phyloP scores from a whole-genome alignment of 202 grass and related monocot genomes.

The Schoenoplectus tabernaemontani region DNA sequence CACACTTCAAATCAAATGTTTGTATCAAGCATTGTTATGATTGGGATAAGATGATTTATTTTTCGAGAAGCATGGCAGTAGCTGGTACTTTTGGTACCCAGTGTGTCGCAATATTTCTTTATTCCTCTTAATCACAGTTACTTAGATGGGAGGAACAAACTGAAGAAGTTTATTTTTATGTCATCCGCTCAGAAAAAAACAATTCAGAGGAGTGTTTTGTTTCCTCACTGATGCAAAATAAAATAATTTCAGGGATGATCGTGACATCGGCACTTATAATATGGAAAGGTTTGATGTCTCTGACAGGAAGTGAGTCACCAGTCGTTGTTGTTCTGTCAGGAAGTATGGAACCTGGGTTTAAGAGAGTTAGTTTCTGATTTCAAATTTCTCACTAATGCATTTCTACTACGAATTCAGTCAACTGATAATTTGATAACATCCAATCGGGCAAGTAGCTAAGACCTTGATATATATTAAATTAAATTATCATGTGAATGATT shows the following conservation, averaged over 20 bases:
- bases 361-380: conserved; percentile 23
- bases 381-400: neutral
- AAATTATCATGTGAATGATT: neutral
- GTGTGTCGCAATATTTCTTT: neutral
- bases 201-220: neutral
- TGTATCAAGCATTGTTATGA: neutral
- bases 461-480: neutral
- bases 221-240: neutral
- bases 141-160: neutral
- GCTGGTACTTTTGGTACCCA: neutral
- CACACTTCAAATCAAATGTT: neutral
- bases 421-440: neutral
- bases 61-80: neutral
- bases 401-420: neutral
- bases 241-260: conserved; percentile 28
- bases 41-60: neutral
- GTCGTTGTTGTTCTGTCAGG: conserved; percentile 44
- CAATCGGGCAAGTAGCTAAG: neutral
- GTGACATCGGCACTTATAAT: conserved; percentile 30
- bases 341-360: conserved; percentile 44
- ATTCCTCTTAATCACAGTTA: neutral
- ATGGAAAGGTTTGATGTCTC: conserved; percentile 33
- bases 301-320: conserved; percentile 33
- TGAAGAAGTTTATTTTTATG: neutral
- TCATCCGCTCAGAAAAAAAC: neutral